A percentile compares a stretch with the other conserved stretches of the same genome.
Conservation (phyloP, 129 eudicot species). For the Smallanthus sonchifolius region DNA sequence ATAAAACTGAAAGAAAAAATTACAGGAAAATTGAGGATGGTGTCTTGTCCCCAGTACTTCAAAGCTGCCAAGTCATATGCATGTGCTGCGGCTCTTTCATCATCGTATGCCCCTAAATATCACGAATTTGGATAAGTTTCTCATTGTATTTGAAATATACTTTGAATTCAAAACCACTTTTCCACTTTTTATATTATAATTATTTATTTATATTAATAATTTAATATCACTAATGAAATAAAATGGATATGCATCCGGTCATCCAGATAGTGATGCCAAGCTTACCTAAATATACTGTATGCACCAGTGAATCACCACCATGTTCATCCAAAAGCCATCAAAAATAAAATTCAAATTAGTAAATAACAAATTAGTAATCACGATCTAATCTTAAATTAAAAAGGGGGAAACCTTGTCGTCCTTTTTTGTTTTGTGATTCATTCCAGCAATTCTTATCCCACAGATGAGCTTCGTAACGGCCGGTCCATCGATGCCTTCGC, state of each 20-base stretch:
- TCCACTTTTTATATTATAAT: constrained; percentile 4
- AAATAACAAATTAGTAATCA: neutral
- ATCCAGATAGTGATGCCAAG: constrained; percentile 15
- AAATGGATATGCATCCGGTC: neutral
- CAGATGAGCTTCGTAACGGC: constrained; percentile 93
- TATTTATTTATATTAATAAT: neutral
- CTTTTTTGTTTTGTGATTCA: constrained; percentile 77
- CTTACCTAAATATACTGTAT: constrained; percentile 86
- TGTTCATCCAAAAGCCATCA: constrained; percentile 12
- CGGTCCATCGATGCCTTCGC: constrained; percentile 90
- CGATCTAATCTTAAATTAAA: neutral
- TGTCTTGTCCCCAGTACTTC: constrained; percentile 90
- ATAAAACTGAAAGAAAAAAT: neutral
- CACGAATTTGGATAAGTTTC: constrained; percentile 31
- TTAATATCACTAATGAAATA: neutral
- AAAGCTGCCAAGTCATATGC: constrained; percentile 95
- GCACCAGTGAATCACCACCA: constrained; percentile 23
- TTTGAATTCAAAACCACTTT: constrained; percentile 21
- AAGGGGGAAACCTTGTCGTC: constrained; percentile 70
- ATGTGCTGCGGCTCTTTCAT: constrained; percentile 88
- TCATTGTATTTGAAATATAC: neutral
- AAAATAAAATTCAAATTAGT: constrained; percentile 11
- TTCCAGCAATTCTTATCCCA: constrained; percentile 97
- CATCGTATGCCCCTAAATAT: constrained; percentile 80
- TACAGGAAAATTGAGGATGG: constrained; percentile 78